Evolutionary conservation across 495 filamentous ascomycete species (phyloP), one percentile per base, ranked within the genome.

Genomic region (Hypoxylon lienhwacheense): DNA sequence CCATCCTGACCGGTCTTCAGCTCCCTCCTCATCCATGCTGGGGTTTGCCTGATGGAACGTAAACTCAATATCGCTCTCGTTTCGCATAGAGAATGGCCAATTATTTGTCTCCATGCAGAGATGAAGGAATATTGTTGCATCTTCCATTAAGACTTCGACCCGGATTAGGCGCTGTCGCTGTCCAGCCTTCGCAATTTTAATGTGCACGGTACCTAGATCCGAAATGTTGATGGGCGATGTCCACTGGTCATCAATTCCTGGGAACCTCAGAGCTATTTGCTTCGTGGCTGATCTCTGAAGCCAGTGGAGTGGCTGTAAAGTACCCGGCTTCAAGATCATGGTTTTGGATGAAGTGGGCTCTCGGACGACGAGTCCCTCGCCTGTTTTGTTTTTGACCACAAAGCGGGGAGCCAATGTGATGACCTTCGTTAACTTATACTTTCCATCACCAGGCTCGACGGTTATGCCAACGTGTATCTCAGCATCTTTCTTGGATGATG

Each of bases 31-130:
- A 47, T 89, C 86, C 11, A 82, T 53, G 62, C 77, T 81, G 15
- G 79, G 80, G 55, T 83, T 83, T 8, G 87, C 84, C 70, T 98
- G 93, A 70, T 84, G 91, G 76, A 97, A 97, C 36, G 89, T 88
- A 70, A 96, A 97, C 64, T 97, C 93, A 57, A 85, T 86, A 59
- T 96, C 90, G 66, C 90, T 96, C 68, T 97, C 92, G 67, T 98
- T 98, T 32, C 92, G 86, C 83, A 98, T 96, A 4, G 91, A 96
- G 73, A 93, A 98, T 3, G 93, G 93, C 93, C 93, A 98, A 62
- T 95, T 87, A 65, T 91, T 93, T 25, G 79, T 87, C 72, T 98
- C 93, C 54, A 91, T 73, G 63, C 84, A 92, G 43, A 97, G 77
- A 61, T 97, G 90, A 25, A 97, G 67, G 77, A 97, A 98, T 11